Evolutionary conservation across 75 land plant genomes (phyloP).

Genomic region (Chamaecyparis obtusa): DNA sequence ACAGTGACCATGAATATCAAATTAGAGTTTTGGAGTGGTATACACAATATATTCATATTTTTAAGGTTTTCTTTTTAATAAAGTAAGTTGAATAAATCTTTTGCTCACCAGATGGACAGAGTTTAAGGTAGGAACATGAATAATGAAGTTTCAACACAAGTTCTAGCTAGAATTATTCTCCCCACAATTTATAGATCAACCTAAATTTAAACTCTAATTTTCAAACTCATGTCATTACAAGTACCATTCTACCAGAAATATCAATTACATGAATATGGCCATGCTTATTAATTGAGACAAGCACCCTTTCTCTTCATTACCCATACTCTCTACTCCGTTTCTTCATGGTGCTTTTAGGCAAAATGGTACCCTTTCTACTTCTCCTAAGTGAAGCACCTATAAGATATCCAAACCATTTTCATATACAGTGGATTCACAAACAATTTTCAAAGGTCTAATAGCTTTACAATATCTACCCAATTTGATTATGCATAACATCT

Average conservation of each 20-base stretch:
- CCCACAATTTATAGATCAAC: too few relatives aligned
- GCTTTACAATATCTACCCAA: background rate
- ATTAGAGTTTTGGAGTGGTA: too few relatives aligned
- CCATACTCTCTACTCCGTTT: background rate
- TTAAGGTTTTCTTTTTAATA: too few relatives aligned
- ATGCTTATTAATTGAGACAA: background rate
- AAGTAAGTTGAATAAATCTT: too few relatives aligned
- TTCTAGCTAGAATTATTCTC: too few relatives aligned
- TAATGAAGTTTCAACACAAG: too few relatives aligned
- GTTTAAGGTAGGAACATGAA: too few relatives aligned
- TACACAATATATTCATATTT: too few relatives aligned
- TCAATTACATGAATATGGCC: background rate
- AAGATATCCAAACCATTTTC: too few relatives aligned
- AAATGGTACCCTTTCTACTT: background rate
- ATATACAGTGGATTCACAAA: too few relatives aligned
- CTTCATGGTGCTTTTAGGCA: background rate
- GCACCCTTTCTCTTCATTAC: background rate
- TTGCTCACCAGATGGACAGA: too few relatives aligned
- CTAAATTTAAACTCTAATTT: background rate
- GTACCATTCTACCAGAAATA: background rate
- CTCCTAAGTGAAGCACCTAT: background rate
- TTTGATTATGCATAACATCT: background rate
- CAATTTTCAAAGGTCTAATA: background rate
- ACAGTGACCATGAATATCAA: too few relatives aligned
- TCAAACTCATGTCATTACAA: background rate